Base-by-base conservation (phyloP, 2,329 filamentous ascomycete genomes). In the Orbilia javanica region DNA sequence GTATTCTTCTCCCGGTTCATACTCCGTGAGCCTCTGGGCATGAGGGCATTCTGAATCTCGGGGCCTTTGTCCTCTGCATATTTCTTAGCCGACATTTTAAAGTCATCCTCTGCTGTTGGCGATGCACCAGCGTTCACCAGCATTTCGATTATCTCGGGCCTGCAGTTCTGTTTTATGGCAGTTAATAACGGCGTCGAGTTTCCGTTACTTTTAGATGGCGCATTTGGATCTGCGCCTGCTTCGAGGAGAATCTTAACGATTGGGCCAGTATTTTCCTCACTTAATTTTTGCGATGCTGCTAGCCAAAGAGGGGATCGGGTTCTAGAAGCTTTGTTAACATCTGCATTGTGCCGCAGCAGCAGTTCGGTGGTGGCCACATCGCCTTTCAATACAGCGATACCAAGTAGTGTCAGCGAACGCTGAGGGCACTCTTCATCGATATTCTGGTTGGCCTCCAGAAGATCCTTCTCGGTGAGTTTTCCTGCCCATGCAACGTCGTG, bases 221-320 rank as follows among this genome's bases (percentile, higher is more conserved):
- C 0, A 55, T 57, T 68, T 46, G 65, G 65, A 57, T 68, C 65
- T 15, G 65, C 65, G 13, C 36, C 50, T 31, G 34, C 50, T 57
- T 68, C 48, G n/a, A 68, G 65, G 46, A 68, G 65, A 46, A 57
- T 68, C 20, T 68, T 55, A 13, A 57, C 39, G 22, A 68, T 68
- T 31, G 11, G 50, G 25, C 34, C 65, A 29, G 34, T 34, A 3
- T 68, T 57, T 39, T 60, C 18, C 34, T 39, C 31, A 2, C 10
- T 57, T 27, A 36, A 2, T 22, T n/a, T 68, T 48, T 46, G 46
- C 11, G 65, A 68, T 8, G 36, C 48, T 22, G 65, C 65, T 48
- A 68, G 36, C 65, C 65, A 68, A 57, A 68, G 65, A 22, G 65
- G 65, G 18, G 48, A 46, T 48, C 50, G 31, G 10, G 65, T 68